Base-by-base conservation (phyloP, 139 green algal species). In the Ettlia oleoabundans region DNA sequence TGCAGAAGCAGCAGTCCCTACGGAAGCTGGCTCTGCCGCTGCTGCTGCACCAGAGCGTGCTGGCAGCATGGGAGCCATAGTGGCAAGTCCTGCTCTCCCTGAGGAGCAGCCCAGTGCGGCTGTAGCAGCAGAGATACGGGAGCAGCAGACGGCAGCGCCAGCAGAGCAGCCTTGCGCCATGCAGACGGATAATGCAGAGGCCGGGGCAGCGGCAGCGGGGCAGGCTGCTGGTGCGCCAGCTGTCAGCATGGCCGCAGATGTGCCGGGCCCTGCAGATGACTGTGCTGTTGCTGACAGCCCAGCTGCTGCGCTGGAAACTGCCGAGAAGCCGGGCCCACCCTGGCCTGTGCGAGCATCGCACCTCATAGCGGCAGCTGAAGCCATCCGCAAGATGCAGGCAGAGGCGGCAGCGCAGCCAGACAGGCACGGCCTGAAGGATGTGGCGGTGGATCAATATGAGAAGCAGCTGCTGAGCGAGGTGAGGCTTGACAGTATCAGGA, bases 381-480 rank as follows among this genome's bases (percentile, higher is more conserved):
- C 82, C 10, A 32, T 89, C 40, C 62, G 62, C 37, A 47, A 63
- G 47, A 3, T 87, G 70, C 65, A 75, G 33, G 41, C 42, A 3
- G 85, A 89, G 53, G 64, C 65, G 47, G 67, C 53, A 18, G 52
- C 85, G 22, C 55, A 63, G 33, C 43, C 68, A 28, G 65, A 86
- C 38, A 65, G 52, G 62, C 62, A 47, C n/a, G 72, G 38, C 43
- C 71, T 89, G 26, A 68, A 71, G 40, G 89, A 93, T 19, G 55
- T 93, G 33, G 35, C 41, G n/a, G 73, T 51, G 24, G 86, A 93
- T 52, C 85, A 93, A n/a, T 93, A 92, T 82, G 89, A 93, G 83
- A 90, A 90, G 82, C 67, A 86, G 79, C 89, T 93, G 70, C 84
- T 93, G 52, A 71, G n/a, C 13, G 89, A 93, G 78, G 80, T 74